Percentiles rank a stretch among this genome's conserved stretches.
Evolutionary conservation across 148 eudicot species (phyloP).

Genomic region (Dysphania ambrosioides): DNA sequence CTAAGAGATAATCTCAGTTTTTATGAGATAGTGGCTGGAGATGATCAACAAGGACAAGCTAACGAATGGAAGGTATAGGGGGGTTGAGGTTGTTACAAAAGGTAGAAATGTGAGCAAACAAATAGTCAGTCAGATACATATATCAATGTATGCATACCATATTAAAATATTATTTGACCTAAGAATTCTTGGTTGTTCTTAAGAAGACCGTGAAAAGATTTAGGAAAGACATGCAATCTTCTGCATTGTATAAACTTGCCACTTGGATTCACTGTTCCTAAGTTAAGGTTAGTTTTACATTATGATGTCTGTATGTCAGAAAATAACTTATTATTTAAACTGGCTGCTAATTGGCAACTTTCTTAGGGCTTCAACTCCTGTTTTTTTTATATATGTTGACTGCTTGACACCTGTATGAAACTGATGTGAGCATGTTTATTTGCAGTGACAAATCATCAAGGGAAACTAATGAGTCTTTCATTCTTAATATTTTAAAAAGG

Average conservation of each 20-base stretch:
- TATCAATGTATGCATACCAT: neutral
- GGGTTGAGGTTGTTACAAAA: constrained; percentile 30
- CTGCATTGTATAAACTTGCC: neutral
- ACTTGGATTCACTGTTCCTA: neutral
- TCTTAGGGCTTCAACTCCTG: too few relatives aligned
- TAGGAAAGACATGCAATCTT: neutral
- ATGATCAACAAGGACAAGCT: constrained; percentile 30
- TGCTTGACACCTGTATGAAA: constrained; percentile 17
- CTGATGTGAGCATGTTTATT: constrained; percentile 10
- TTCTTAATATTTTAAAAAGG: constrained; percentile 11
- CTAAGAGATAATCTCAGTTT: neutral
- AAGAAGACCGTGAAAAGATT: neutral
- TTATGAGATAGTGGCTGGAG: constrained; percentile 18
- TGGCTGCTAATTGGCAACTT: neutral
- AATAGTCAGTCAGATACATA: neutral
- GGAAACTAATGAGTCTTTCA: neutral
- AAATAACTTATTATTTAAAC: neutral
- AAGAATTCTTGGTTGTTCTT: neutral
- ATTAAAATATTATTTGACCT: neutral
- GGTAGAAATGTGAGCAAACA: constrained; percentile 18
- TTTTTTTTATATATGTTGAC: too few relatives aligned
- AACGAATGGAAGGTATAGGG: constrained; percentile 15
- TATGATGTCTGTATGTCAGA: neutral
- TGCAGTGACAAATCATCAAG: constrained; percentile 2
- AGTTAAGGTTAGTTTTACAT: neutral